phyloP scores from a whole-genome alignment of 148 eudicot species.

The Arbutus unedo region DNA sequence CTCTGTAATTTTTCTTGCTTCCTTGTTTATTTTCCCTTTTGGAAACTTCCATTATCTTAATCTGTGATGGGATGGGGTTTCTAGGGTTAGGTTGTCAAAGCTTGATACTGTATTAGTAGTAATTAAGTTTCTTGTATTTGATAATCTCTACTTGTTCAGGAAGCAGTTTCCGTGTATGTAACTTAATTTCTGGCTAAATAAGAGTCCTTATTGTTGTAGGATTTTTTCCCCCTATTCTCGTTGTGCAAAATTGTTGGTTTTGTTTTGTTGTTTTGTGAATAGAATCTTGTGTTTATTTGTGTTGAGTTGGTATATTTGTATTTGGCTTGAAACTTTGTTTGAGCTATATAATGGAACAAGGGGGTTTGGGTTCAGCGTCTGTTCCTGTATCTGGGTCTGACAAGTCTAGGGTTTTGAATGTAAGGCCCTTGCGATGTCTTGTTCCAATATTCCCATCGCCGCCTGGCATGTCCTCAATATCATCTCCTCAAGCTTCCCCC shows the following conservation, averaged over 20 bases:
- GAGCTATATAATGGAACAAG: conserved; percentile 32
- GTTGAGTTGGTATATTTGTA: background rate
- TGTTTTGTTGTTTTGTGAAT: background rate
- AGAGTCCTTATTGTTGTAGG: background rate
- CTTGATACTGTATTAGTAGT: background rate
- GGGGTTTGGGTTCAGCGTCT: conserved; percentile 31
- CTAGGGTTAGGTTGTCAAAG: background rate
- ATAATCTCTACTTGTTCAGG: conserved; percentile 5
- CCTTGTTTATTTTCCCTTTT: too few species aligned
- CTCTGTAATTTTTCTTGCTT: background rate
- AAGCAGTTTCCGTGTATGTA: background rate
- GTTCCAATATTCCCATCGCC: conserved; percentile 40
- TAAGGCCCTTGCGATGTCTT: conserved; percentile 44
- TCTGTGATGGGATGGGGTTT: background rate
- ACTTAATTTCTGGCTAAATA: background rate
- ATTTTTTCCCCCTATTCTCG: background rate
- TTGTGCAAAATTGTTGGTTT: background rate
- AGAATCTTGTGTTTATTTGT: background rate
- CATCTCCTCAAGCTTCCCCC: conserved; percentile 35
- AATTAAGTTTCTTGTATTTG: background rate
- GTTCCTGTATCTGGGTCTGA: conserved; percentile 25
- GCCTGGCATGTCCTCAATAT: conserved; percentile 22
- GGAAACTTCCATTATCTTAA: background rate
- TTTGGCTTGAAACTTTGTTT: background rate
- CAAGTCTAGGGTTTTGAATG: conserved; percentile 37